Base-by-base conservation (phyloP, 2,329 filamentous ascomycete species). In the Dactylellina leptospora region DNA sequence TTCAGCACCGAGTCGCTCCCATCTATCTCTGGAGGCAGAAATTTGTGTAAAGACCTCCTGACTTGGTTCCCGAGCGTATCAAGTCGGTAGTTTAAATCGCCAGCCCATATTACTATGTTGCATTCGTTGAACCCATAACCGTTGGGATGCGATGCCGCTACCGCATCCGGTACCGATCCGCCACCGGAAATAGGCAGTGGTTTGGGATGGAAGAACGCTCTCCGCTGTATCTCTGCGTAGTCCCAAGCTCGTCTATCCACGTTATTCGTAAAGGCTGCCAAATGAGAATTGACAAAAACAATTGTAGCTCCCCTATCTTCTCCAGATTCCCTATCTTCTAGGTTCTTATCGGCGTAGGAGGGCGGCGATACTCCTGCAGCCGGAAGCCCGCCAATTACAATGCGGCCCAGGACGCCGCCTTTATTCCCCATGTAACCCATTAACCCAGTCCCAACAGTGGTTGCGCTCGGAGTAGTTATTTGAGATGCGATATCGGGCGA, bases 361-460 rank as follows among this genome's bases (percentile, higher is more conserved):
- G 68, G 68, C 9, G 69, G 69, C 4, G 61, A 66, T 56, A 73
- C 30, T 10, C 69, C 69, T 11, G 69, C 69, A 3, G 69, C 69
- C 9, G 69, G 69, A 8, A 73, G 13, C 0, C 69, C 69, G 1
- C 93, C 95, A 0, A 99, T 82, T 0, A 99, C 84, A 2, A 99
- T 82, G 18, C 93, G 86, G 2, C 90, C 90, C 2, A 89, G 86
- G 0, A 96, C 89, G 2, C 91, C 93, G 1, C 95, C 95, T 79
- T 99, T 99, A 80, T 99, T 99, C 8, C 95, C 95, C 82, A 97
- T 89, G 78, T 96, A 96, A 0, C 93, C 93, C 80, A 96, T 86
- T 44, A 97, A 80, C 0, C 95, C 95, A 0, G 95, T 99, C 0
- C 93, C 93, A 5, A 97, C 89, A 64, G 87, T 89, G 3, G 88